Base-by-base conservation (phyloP, 306 rosid genomes). In the Albizia julibrissin region DNA sequence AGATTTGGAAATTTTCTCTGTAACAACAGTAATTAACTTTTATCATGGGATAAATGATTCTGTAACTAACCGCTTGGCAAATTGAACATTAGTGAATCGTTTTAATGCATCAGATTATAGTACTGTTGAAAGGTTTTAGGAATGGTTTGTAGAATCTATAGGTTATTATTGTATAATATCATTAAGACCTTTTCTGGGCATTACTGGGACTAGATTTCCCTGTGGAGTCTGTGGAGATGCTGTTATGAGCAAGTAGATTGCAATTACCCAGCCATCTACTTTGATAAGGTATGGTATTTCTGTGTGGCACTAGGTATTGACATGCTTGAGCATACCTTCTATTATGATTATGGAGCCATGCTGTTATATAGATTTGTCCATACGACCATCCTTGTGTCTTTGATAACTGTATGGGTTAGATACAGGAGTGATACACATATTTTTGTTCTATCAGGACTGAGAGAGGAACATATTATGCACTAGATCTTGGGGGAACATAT, bases 401-500 rank as follows among this genome's bases (percentile, higher is more conserved):
- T 66, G 68, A 59, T 67, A 46, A 70, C 56, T 65, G 80, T 59
- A 58, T 75, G 78, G 34, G 46, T 58, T 80, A 42, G 69, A 62
- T 62, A 54, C 50, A n/a, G 13, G 26, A 5, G 18, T 71, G 75
- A 72, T 78, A 34, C 59, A 15, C 59, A 46, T 72, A 31, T 76
- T 49, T 70, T 44, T 70, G 46, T 46, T 56, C 67, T 59, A 80
- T 69, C 91, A 94, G 98, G 90, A 89, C 87, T 9, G 97, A 94
- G 84, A 88, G 76, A 74, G 98, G 97, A 87, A 90, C 92, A 69
- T 91, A 87, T 80, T 94, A 92, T 85, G 97, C 97, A 8, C 90
- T 94, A 81, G 92, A 94, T 90, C 94, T 94, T 76, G 97, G 97
- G 56, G 98, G 95, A 68, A 91, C 98, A 72, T 90, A 94, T 89